Base-by-base conservation (phyloP, 805 yeast genomes). In the Kuraishia cidri region DNA sequence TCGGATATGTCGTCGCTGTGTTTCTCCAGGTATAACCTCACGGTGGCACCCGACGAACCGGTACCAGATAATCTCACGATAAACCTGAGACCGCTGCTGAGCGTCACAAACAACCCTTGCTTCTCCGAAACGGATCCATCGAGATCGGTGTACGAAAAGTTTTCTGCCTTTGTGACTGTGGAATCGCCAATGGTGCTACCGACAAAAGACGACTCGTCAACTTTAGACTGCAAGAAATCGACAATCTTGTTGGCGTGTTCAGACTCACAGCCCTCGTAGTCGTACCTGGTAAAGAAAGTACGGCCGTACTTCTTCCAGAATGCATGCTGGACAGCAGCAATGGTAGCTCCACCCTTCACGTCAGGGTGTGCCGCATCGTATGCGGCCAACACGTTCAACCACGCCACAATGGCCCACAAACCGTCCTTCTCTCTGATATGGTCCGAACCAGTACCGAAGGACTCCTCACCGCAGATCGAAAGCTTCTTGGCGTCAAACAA, bases 341-440 rank as follows among this genome's bases (percentile, higher is more conserved):
- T 86, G 19, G 92, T 72, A 16, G 82, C 79, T 30, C 62, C 65
- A 29, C 56, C 58, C 37, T 51, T 49, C 29, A 65, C 58, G 23
- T 63, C 64, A 32, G 85, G 81, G 50, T 78, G 67, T 32, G 62
- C 52, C 40, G 57, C 44, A 48, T 76, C 75, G 54, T 81, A 87
- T 29, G 79, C 85, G 16, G 97, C 97, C 50, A 90, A 69, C 35
- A 90, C 86, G 50, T 92, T 92, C 52, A 92, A 72, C 98, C 98
- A 90, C 5, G 97, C 97, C 40, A 86, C 73, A 49, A 90, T 75
- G 24, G 97, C 97, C 98, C 98, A 90, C 39, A 90, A 60, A 39
- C 98, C 98, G 60, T 90, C 98, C 59, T 90, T 90, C 59, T 90
- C 98, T 56, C 98, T 81, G 43, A 92, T 82, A 54, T 90, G 98